Evolutionary conservation across 148 eudicot genomes (phyloP).

Genomic region (Hydrangea macrophylla): DNA sequence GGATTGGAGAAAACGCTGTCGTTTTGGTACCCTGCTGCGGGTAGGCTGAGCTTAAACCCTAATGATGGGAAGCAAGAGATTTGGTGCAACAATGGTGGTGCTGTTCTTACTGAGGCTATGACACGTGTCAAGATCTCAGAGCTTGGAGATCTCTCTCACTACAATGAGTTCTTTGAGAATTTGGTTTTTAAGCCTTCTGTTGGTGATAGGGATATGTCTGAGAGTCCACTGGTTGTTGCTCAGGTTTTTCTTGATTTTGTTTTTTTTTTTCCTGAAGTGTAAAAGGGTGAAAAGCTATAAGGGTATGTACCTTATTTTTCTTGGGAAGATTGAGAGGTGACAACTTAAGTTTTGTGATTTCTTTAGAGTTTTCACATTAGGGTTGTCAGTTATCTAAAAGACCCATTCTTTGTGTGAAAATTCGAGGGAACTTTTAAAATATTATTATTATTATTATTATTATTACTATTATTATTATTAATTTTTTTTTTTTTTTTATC

Average conservation of each 20-base stretch:
- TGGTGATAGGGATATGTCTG: neutral
- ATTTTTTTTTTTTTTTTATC: too few relatives aligned
- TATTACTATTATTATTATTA: too few relatives aligned
- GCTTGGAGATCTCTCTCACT: constrained; percentile 10
- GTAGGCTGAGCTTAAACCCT: constrained; percentile 4
- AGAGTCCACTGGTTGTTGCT: constrained; percentile 14
- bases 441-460: too few relatives aligned
- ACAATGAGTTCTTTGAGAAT: constrained; percentile 3
- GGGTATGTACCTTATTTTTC: too few relatives aligned
- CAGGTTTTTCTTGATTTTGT: constrained; percentile 5
- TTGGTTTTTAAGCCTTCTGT: constrained; percentile 6
- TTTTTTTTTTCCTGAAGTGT: too few relatives aligned
- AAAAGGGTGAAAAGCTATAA: too few relatives aligned
- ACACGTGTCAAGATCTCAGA: neutral
- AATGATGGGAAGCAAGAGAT: constrained; percentile 3
- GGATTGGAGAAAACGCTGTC: constrained; percentile 8
- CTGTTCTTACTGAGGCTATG: constrained; percentile 3
- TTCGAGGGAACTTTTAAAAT: too few relatives aligned
- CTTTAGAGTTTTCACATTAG: too few relatives aligned
- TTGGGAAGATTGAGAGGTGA: too few relatives aligned
- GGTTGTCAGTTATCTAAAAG: too few relatives aligned
- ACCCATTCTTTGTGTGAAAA: too few relatives aligned
- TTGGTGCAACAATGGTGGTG: constrained; percentile 12
- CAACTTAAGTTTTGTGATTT: too few relatives aligned
- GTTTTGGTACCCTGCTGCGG: constrained; percentile 13